phyloP scores from a whole-genome alignment of 116 monocot genomes.

The Posidonia oceanica region DNA sequence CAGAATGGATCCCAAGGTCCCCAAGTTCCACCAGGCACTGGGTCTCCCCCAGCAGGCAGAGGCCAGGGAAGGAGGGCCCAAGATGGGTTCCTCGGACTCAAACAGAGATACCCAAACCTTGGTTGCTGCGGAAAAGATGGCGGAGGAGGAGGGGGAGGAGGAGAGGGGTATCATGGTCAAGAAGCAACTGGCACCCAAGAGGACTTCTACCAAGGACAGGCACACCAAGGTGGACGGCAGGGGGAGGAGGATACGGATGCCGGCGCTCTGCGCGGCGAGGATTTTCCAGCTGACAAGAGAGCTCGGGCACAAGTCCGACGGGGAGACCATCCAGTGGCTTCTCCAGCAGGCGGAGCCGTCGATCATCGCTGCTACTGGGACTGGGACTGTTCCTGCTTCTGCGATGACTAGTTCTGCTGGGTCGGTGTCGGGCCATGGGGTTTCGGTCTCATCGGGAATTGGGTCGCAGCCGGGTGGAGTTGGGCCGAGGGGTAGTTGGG shows the following conservation, averaged over 20 bases:
- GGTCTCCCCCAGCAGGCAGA: neutral
- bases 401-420: slow-evolving; percentile 27
- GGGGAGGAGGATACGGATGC: slow-evolving; percentile 66
- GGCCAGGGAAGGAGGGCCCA: neutral
- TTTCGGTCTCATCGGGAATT: slow-evolving; percentile 1
- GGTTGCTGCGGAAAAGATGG: neutral
- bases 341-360: slow-evolving; percentile 61
- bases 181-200: slow-evolving; percentile 39
- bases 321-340: slow-evolving; percentile 75
- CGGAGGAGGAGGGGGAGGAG: slow-evolving; percentile 10
- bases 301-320: slow-evolving; percentile 69
- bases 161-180: neutral
- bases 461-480: neutral
- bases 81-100: neutral
- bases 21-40: slow-evolving; percentile 19
- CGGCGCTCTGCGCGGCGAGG: slow-evolving; percentile 63
- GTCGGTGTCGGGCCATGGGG: slow-evolving; percentile 5
- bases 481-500: neutral
- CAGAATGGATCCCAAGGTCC: slow-evolving; percentile 3
- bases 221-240: slow-evolving; percentile 85
- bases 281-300: slow-evolving; percentile 71
- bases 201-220: slow-evolving; percentile 62
- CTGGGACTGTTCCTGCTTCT: slow-evolving; percentile 52
- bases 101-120: neutral
- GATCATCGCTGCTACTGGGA: slow-evolving; percentile 66